phyloP scores from a whole-genome alignment of 495 filamentous ascomycete species.

The Parathielavia hyrcaniae region DNA sequence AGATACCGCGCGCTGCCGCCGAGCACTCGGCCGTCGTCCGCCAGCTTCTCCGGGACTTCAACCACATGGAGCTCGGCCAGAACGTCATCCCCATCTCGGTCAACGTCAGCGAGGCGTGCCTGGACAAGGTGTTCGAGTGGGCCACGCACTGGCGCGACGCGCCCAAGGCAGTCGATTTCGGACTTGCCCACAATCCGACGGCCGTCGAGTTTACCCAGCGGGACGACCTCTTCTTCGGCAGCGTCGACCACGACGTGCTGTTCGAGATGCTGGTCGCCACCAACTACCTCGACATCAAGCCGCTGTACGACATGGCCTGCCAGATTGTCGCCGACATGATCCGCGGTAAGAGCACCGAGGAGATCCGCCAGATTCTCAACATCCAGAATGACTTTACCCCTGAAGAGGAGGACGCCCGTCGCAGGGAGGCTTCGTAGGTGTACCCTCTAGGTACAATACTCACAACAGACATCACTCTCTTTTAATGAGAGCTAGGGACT shows the following conservation, averaged over 20 bases:
- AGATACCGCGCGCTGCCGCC: not conserved
- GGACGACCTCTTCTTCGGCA: not conserved
- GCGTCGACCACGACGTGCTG: not conserved
- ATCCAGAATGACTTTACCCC: slow-evolving; percentile 2
- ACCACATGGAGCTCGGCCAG: not conserved
- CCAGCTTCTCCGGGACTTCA: not conserved
- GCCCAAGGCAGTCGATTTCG: not conserved
- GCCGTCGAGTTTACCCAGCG: not conserved
- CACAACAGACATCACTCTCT: too few species aligned
- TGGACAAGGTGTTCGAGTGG: not conserved
- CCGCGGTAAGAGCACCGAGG: not conserved
- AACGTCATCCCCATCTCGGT: not conserved
- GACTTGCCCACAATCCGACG: not conserved
- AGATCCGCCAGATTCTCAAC: slow-evolving; percentile 2
- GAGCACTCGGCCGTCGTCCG: not conserved
- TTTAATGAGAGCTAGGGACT: too few species aligned
- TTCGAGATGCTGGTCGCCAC: not conserved
- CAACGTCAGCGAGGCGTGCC: not conserved
- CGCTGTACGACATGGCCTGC: not conserved
- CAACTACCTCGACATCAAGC: slow-evolving; percentile 12
- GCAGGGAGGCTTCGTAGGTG: not conserved
- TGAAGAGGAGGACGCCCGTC: slow-evolving; percentile 1
- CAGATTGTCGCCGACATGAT: slow-evolving; percentile 3
- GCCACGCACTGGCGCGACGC: not conserved
- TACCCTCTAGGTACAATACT: too few species aligned